Evolutionary conservation across 305 asterid species (phyloP).

Genomic region (Caryopteris hybrid): DNA sequence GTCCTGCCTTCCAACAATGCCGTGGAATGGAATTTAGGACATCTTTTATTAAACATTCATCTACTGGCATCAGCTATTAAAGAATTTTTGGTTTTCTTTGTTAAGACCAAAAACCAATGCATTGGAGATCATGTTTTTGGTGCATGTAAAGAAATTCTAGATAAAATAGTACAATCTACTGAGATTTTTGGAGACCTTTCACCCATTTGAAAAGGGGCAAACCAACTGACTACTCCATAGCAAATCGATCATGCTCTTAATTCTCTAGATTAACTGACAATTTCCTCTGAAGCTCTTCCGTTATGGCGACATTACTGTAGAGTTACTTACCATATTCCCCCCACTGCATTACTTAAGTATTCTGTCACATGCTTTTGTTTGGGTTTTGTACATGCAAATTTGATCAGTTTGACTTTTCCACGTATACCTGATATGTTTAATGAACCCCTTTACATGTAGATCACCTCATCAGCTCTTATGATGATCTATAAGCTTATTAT

Average conservation of each 20-base stretch:
- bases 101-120: not conserved
- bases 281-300: not conserved
- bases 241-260: not conserved
- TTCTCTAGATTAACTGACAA: not conserved
- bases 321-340: not conserved
- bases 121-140: conserved; percentile 1
- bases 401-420: conserved; percentile 10
- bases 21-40: not conserved
- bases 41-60: not conserved
- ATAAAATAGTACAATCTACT: not conserved
- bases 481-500: conserved; percentile 20
- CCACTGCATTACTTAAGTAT: not conserved
- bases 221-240: not conserved
- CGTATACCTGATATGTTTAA: not conserved
- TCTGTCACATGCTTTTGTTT: not conserved
- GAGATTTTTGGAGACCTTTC: conserved; percentile 4
- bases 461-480: conserved; percentile 19
- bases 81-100: not conserved
- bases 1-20: conserved; percentile 1
- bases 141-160: conserved; percentile 1
- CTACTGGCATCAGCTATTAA: not conserved
- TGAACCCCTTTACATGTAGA: conserved; percentile 14
- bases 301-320: conserved; percentile 6
- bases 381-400: conserved; percentile 12
- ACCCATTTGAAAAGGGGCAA: not conserved